Evolutionary conservation across 1,284 basidiomycete species (phyloP).

Genomic region (Ganoderma lucidum): DNA sequence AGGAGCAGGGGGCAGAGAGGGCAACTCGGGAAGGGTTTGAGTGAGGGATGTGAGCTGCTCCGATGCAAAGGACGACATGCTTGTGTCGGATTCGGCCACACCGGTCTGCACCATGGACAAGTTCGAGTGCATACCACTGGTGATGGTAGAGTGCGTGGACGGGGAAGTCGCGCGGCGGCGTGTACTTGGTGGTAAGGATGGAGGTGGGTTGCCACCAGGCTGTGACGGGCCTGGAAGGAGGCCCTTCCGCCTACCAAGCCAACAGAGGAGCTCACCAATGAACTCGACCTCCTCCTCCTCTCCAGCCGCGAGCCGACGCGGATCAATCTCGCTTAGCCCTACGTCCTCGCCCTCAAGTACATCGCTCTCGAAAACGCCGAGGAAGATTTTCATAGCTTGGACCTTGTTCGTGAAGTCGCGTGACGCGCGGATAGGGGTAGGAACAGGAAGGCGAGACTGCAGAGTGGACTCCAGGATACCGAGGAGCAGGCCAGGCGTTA

Average conservation of each 20-base stretch:
- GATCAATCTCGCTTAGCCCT: constrained; percentile 69
- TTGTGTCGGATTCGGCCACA: constrained; percentile 43
- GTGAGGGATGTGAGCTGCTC: constrained; percentile 35
- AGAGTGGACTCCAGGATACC: constrained; percentile 70
- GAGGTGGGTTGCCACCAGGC: constrained; percentile 17
- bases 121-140: constrained; percentile 43
- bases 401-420: constrained; percentile 50
- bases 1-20: constrained; percentile 20
- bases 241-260: constrained; percentile 60
- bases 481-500: constrained; percentile 75
- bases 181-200: constrained; percentile 7
- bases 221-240: constrained; percentile 40
- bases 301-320: constrained; percentile 64
- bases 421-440: constrained; percentile 48
- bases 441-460: constrained; percentile 54
- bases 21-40: constrained; percentile 28
- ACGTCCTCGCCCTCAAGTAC: constrained; percentile 61
- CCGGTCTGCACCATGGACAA: constrained; percentile 42
- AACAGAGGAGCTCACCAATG: constrained; percentile 69
- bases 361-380: constrained; percentile 78
- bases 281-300: constrained; percentile 69
- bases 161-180: constrained; percentile 38
- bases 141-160: constrained; percentile 47
- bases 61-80: constrained; percentile 45
- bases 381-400: constrained; percentile 78